phyloP scores from a whole-genome alignment of 2,329 filamentous ascomycete species.

The Ceratocystis harringtonii region DNA sequence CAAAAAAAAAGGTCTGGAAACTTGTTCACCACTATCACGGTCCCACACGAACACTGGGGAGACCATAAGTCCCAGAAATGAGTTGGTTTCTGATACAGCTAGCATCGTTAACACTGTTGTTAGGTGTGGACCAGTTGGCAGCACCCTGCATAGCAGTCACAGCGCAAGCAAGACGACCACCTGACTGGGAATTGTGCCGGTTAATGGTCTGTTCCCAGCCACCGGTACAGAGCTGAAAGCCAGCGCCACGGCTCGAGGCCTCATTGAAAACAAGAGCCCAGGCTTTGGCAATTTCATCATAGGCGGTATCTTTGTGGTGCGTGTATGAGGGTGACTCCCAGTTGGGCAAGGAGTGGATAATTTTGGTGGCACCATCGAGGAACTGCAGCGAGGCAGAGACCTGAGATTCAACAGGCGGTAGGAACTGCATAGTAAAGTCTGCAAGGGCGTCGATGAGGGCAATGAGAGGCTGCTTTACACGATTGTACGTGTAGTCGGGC shows the following conservation, averaged over 20 bases:
- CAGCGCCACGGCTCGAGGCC: constrained; percentile 77
- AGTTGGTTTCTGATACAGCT: constrained; percentile 48
- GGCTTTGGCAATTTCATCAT: constrained; percentile 87
- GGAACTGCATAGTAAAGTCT: constrained; percentile 90
- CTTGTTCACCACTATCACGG: constrained; percentile 35
- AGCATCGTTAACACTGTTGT: constrained; percentile 25
- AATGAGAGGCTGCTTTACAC: constrained; percentile 65
- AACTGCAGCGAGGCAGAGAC: constrained; percentile 72
- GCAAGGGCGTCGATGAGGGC: constrained; percentile 76
- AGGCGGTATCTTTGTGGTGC: constrained; percentile 85
- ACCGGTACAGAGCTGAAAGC: constrained; percentile 75
- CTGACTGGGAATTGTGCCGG: constrained; percentile 77
- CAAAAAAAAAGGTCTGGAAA: neutral
- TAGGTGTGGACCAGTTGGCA: constrained; percentile 47
- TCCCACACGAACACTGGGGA: constrained; percentile 44
- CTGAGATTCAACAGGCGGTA: constrained; percentile 80
- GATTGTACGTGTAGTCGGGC: constrained; percentile 89
- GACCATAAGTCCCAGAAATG: constrained; percentile 43
- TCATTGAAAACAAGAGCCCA: constrained; percentile 88
- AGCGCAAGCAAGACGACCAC: constrained; percentile 65
- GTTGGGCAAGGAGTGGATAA: constrained; percentile 77
- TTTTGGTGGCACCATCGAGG: constrained; percentile 74
- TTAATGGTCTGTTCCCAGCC: constrained; percentile 82
- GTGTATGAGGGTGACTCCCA: constrained; percentile 84
- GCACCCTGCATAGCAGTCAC: constrained; percentile 60